phyloP scores from a whole-genome alignment of 2,329 filamentous ascomycete genomes.

The Colletotrichum lentis region DNA sequence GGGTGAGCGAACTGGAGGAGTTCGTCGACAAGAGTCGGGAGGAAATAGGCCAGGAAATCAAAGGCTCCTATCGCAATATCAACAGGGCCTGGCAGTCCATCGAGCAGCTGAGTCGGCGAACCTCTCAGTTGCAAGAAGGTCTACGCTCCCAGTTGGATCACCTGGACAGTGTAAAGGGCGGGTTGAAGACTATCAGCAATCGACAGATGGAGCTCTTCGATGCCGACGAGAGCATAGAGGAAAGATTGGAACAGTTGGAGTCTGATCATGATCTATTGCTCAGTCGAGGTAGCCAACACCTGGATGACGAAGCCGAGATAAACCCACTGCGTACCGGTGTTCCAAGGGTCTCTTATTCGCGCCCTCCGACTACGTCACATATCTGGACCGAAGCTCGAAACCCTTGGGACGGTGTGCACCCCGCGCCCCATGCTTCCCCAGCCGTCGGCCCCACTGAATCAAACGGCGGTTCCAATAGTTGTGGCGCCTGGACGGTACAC shows the following conservation, averaged over 20 bases:
- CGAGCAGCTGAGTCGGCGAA: constrained; percentile 53
- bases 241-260: constrained; percentile 61
- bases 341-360: not conserved
- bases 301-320: constrained; percentile 1
- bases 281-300: constrained; percentile 22
- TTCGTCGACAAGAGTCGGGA: constrained; percentile 61
- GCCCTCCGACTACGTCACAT: not conserved
- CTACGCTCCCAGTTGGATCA: constrained; percentile 53
- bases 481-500: constrained; percentile 64
- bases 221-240: constrained; percentile 61
- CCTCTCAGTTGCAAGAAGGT: constrained; percentile 49
- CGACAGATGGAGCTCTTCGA: constrained; percentile 61
- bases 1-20: constrained; percentile 63
- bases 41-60: constrained; percentile 62
- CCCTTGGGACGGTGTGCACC: no score
- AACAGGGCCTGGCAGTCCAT: constrained; percentile 63
- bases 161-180: constrained; percentile 51
- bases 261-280: constrained; percentile 44
- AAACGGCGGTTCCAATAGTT: constrained; percentile 8
- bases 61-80: constrained; percentile 63
- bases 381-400: not conserved
- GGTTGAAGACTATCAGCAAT: constrained; percentile 56
- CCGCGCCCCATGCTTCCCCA: constrained; percentile 3
- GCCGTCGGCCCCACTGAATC: constrained; percentile 5
- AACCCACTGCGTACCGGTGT: not conserved